These are phyloP conservation scores for Barnettozyma sp. DNA, from an alignment of 805 yeast species.

Conservation along the genomic window DNA sequence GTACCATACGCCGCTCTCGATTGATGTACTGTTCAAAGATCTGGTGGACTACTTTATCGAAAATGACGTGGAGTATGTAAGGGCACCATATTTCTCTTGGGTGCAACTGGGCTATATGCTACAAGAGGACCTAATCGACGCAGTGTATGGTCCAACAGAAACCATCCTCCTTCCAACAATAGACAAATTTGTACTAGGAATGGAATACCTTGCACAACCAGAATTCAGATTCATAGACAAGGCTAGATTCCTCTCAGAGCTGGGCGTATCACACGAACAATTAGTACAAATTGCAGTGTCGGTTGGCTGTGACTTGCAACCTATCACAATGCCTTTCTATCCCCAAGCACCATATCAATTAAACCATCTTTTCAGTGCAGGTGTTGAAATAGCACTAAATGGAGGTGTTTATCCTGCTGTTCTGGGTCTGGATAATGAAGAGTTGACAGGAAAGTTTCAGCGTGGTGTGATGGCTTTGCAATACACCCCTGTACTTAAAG, in stretches of 20 bases:
- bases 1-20: slow-evolving; percentile 39
- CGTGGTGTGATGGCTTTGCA: slow-evolving; percentile 64
- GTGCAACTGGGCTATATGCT: slow-evolving; percentile 71
- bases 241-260: slow-evolving; percentile 48
- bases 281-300: slow-evolving; percentile 70
- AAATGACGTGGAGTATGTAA: slow-evolving; percentile 53
- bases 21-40: slow-evolving; percentile 45
- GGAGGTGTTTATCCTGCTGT: slow-evolving; percentile 44
- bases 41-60: slow-evolving; percentile 51
- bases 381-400: slow-evolving; percentile 34
- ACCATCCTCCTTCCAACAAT: slow-evolving; percentile 51
- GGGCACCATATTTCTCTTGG: slow-evolving; percentile 80
- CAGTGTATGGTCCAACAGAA: slow-evolving; percentile 82
- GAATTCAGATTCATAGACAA: slow-evolving; percentile 65
- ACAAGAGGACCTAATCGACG: slow-evolving; percentile 52
- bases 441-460: slow-evolving; percentile 45
- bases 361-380: slow-evolving; percentile 27
- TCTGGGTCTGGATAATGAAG: slow-evolving; percentile 39
- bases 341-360: slow-evolving; percentile 24
- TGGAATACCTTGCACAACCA: slow-evolving; percentile 53
- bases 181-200: slow-evolving; percentile 64
- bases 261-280: slow-evolving; percentile 55
- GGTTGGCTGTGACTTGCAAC: slow-evolving; percentile 74
- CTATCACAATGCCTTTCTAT: slow-evolving; percentile 47
- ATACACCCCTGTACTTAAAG: slow-evolving; percentile 66